A percentile compares a stretch with the other conserved stretches of the same genome.
Conservation (phyloP, 2,329 filamentous ascomycete species). For the Atkinsonella texensis region DNA sequence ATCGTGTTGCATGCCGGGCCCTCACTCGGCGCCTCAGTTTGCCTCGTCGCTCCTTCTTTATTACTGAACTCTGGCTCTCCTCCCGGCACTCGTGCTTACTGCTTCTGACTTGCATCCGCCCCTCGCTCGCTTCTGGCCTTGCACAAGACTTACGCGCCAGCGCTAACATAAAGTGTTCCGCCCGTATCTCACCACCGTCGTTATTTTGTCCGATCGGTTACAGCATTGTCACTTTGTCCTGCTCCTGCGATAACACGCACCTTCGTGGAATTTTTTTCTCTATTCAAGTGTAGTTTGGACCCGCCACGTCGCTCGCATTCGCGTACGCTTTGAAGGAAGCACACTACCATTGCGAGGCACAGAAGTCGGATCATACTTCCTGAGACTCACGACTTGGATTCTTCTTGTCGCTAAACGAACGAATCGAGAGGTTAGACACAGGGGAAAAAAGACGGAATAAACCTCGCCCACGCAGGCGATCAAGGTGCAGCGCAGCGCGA, state of each 20-base stretch:
- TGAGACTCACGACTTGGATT: neutral
- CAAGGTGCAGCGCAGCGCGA: neutral
- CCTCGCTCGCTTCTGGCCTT: neutral
- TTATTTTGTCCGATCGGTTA: neutral
- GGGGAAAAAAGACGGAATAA: neutral
- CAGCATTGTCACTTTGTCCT: neutral
- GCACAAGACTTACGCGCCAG: neutral
- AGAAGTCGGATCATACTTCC: neutral
- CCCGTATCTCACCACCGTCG: neutral
- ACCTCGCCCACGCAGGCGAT: neutral
- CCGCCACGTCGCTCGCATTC: neutral
- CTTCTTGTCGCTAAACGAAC: neutral
- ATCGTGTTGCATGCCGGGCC: constrained; percentile 6
- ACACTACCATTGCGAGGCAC: neutral
- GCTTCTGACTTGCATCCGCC: neutral
- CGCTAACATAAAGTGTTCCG: neutral
- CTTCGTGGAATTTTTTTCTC: neutral
- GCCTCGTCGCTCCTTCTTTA: neutral
- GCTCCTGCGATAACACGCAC: neutral
- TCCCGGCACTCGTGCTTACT: neutral
- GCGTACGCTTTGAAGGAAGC: neutral
- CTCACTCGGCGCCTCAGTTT: constrained; percentile 5
- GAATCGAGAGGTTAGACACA: neutral
- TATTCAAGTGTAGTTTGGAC: neutral
- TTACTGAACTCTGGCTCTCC: neutral